Evolutionary conservation across 1,284 basidiomycete species (phyloP).

Genomic region (Fistulina hepatica): DNA sequence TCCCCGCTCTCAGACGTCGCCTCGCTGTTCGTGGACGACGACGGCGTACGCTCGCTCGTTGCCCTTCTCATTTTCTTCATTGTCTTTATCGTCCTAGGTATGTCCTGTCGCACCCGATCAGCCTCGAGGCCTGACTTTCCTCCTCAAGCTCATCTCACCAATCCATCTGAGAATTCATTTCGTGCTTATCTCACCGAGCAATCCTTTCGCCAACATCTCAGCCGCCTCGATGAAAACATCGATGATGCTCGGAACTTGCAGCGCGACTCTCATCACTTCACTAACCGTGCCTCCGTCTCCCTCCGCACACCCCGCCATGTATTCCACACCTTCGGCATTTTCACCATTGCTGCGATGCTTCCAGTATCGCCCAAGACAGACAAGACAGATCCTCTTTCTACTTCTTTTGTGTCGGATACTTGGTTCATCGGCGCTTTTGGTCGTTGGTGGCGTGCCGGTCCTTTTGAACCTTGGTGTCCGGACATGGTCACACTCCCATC

Average conservation of each 20-base stretch:
- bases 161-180: slow-evolving; percentile 87
- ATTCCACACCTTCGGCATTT: slow-evolving; percentile 74
- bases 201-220: slow-evolving; percentile 89
- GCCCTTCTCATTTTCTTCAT: too few relatives aligned
- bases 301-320: slow-evolving; percentile 89
- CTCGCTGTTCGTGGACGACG: too few relatives aligned
- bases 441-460: slow-evolving; percentile 75
- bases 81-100: too few relatives aligned
- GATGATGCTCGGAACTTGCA: slow-evolving; percentile 25
- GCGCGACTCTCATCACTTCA: slow-evolving; percentile 62
- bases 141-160: slow-evolving; percentile 77
- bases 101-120: too few relatives aligned
- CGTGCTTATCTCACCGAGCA: slow-evolving; percentile 90
- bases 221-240: slow-evolving; percentile 64
- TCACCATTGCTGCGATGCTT: slow-evolving; percentile 74
- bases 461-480: slow-evolving; percentile 60
- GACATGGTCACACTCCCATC: slow-evolving; percentile 51
- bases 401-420: slow-evolving; percentile 51
- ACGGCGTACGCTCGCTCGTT: too few relatives aligned
- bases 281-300: slow-evolving; percentile 83
- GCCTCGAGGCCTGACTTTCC: slow-evolving; percentile 15
- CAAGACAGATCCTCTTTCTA: slow-evolving; percentile 1
- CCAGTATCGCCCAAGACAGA: slow-evolving; percentile 17
- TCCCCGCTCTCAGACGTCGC: too few relatives aligned
- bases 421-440: slow-evolving; percentile 87